Evolutionary conservation across 2,329 filamentous ascomycete genomes (phyloP).

Genomic region (Monilinia fructigena): DNA sequence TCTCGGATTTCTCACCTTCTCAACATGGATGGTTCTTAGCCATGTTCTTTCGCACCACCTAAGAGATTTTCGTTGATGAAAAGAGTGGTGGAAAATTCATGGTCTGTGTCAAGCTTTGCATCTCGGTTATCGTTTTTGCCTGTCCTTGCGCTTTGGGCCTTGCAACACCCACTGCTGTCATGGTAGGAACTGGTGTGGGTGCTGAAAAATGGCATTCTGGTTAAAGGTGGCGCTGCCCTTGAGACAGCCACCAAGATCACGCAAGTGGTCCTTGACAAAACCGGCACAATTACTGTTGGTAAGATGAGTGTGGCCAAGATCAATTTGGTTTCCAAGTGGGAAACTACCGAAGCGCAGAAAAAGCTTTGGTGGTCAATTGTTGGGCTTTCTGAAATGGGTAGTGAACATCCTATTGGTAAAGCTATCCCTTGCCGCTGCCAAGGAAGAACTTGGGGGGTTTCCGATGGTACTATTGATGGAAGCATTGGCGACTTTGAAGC

Average conservation of each 20-base stretch:
- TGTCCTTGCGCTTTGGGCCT: conserved; percentile 96
- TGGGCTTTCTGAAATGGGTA: conserved; percentile 91
- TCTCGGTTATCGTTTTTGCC: conserved; percentile 96
- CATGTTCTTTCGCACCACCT: conserved; percentile 79
- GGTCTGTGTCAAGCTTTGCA: conserved; percentile 96
- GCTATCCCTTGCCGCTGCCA: conserved; percentile 75
- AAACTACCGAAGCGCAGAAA: conserved; percentile 62
- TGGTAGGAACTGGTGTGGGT: conserved; percentile 97
- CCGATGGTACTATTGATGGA: conserved; percentile 75
- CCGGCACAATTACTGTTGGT: conserved; percentile 88
- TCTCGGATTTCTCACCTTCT: conserved; percentile 81
- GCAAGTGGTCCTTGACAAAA: conserved; percentile 92
- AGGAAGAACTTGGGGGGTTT: conserved; percentile 66
- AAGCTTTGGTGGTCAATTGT: conserved; percentile 94
- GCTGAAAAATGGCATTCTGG: conserved; percentile 93
- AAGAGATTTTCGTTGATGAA: conserved; percentile 78
- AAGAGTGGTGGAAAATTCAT: conserved; percentile 88
- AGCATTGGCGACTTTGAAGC: conserved; percentile 82
- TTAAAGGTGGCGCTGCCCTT: conserved; percentile 90
- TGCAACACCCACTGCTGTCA: conserved; percentile 93
- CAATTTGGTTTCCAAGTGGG: conserved; percentile 68
- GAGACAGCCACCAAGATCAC: conserved; percentile 89
- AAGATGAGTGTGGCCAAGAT: conserved; percentile 88
- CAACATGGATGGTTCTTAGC: conserved; percentile 91
- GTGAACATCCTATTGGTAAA: conserved; percentile 93